Conservation (phyloP, 2,329 filamentous ascomycete species). For the Ophiocordyceps sinensis region DNA sequence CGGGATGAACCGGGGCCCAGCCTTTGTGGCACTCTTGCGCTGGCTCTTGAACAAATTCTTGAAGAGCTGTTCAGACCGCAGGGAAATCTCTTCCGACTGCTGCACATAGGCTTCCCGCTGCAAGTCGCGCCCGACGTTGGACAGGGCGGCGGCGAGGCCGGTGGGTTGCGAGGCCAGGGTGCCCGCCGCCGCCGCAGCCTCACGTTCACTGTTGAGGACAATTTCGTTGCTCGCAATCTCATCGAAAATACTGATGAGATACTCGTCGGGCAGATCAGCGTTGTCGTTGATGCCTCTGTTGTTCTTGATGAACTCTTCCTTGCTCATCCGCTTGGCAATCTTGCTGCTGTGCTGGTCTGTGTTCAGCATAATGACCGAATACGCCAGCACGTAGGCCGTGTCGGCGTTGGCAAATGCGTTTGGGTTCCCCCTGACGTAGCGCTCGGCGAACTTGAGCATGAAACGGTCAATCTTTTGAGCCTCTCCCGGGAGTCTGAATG, state of each 20-base stretch:
- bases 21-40: constrained; percentile 59
- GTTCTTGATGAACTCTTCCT: constrained; percentile 97
- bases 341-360: constrained; percentile 90
- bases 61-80: constrained; percentile 68
- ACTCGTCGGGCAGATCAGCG: constrained; percentile 83
- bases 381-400: constrained; percentile 88
- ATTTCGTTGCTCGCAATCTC: constrained; percentile 90
- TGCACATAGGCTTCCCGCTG: constrained; percentile 89
- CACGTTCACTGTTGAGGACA: constrained; percentile 81
- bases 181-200: constrained; percentile 71
- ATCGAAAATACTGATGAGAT: constrained; percentile 77
- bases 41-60: constrained; percentile 87
- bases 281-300: constrained; percentile 97
- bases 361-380: constrained; percentile 94
- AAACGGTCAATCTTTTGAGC: constrained; percentile 98
- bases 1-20: constrained; percentile 66
- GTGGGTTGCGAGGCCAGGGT: constrained; percentile 41
- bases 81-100: constrained; percentile 81
- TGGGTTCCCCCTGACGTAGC: constrained; percentile 87
- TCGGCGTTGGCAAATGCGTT: constrained; percentile 97
- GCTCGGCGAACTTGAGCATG: constrained; percentile 97
- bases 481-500: constrained; percentile 88
- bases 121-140: constrained; percentile 80
- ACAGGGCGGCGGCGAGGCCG: constrained; percentile 71
- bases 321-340: constrained; percentile 74